These are phyloP conservation scores for Centaurea solstitialis DNA, from an alignment of 129 eudicot genomes.

Conservation along the genomic window DNA sequence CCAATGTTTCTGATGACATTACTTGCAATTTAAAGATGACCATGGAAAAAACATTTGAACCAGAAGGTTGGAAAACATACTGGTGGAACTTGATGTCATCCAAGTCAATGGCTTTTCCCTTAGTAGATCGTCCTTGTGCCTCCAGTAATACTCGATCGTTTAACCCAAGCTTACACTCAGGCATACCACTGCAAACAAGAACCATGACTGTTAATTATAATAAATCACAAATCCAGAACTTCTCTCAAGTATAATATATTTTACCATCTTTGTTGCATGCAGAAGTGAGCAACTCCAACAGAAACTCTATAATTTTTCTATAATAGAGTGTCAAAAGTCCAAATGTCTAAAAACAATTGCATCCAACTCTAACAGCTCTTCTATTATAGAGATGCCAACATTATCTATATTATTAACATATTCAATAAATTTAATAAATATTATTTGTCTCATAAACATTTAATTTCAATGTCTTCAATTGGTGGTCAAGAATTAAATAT, in stretches of 20 bases:
- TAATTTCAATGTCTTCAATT: too few relatives aligned
- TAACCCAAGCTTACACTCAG: conserved; percentile 96
- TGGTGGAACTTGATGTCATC: conserved; percentile 96
- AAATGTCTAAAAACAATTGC: too few relatives aligned
- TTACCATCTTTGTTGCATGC: not conserved
- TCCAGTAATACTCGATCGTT: conserved; percentile 92
- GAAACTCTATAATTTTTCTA: too few relatives aligned
- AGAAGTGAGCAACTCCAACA: not conserved
- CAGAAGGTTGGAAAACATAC: conserved; percentile 43
- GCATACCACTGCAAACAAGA: conserved; percentile 88
- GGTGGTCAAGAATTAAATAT: too few relatives aligned
- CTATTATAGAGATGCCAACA: too few relatives aligned
- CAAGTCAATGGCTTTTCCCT: conserved; percentile 94
- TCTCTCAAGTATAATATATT: not conserved
- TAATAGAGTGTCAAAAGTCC: too few relatives aligned
- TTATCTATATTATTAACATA: too few relatives aligned
- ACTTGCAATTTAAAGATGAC: not conserved
- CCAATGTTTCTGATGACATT: not conserved
- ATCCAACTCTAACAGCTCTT: too few relatives aligned
- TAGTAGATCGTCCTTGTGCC: conserved; percentile 88
- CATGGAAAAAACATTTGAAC: not conserved
- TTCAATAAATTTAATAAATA: too few relatives aligned
- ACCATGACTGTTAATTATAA: not conserved
- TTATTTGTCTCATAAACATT: too few relatives aligned
- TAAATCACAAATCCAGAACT: not conserved